Evolutionary conservation across 2,329 filamentous ascomycete genomes (phyloP).

Genomic region (Neofusicoccum kwambonambiense): DNA sequence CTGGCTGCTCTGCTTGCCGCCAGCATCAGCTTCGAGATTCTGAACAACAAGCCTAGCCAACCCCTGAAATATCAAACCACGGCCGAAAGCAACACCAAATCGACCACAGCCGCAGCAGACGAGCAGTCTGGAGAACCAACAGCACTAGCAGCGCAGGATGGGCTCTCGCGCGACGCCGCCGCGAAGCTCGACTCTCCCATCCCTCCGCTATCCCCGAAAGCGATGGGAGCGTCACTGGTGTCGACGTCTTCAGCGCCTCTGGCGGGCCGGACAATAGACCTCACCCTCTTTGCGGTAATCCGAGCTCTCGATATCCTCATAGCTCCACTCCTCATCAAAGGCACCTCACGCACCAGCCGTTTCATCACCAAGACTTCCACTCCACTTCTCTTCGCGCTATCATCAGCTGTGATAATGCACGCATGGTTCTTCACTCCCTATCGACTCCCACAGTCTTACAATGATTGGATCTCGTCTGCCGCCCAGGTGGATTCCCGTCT

Average conservation of each 20-base stretch:
- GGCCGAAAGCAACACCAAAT: not conserved
- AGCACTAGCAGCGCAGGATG: not conserved
- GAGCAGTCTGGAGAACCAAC: not conserved
- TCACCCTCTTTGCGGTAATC: slow-evolving; percentile 74
- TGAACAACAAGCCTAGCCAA: slow-evolving; percentile 41
- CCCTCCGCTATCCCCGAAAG: slow-evolving; percentile 9
- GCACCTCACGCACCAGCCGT: slow-evolving; percentile 52
- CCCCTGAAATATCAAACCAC: not conserved
- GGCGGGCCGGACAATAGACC: slow-evolving; percentile 74
- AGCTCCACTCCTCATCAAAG: slow-evolving; percentile 40
- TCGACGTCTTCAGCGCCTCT: slow-evolving; percentile 26
- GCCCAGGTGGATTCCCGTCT: slow-evolving; percentile 74
- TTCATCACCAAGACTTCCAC: slow-evolving; percentile 26
- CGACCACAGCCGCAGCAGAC: not conserved
- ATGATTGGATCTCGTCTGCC: slow-evolving; percentile 76
- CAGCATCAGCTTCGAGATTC: slow-evolving; percentile 48
- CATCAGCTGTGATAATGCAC: slow-evolving; percentile 80
- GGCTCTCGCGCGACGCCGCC: not conserved
- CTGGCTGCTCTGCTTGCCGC: slow-evolving; percentile 48
- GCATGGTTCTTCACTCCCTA: slow-evolving; percentile 78
- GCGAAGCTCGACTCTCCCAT: not conserved
- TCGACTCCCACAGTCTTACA: slow-evolving; percentile 70
- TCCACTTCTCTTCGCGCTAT: slow-evolving; percentile 68
- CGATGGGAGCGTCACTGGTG: slow-evolving; percentile 23
- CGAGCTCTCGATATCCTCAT: slow-evolving; percentile 71